A percentile compares a stretch with the other conserved stretches of the same genome.
phyloP scores from a whole-genome alignment of 2,329 filamentous ascomycete genomes.

The Neonectria magnoliae region DNA sequence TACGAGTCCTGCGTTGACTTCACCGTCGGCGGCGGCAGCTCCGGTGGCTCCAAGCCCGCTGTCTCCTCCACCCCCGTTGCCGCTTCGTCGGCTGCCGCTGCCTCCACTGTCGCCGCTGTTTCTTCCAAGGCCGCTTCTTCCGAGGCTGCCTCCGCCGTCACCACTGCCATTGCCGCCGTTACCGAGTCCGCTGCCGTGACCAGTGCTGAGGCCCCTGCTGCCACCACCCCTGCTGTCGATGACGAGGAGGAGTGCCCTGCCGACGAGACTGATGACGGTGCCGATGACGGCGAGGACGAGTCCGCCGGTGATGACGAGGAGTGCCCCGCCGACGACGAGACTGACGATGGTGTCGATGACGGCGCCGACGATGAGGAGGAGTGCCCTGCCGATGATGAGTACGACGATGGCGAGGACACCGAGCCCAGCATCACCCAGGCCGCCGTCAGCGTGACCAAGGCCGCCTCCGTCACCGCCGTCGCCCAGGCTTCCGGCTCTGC shows the following conservation, averaged over 20 bases:
- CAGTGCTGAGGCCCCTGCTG: constrained; percentile 15
- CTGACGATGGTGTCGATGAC: constrained; percentile 23
- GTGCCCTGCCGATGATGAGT: neutral
- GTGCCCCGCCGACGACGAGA: constrained; percentile 23
- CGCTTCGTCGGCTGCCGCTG: constrained; percentile 21
- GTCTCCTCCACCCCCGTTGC: constrained; percentile 15
- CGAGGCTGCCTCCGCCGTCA: constrained; percentile 21
- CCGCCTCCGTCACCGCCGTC: constrained; percentile 2
- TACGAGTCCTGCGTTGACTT: constrained; percentile 73
- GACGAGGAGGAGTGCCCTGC: constrained; percentile 34
- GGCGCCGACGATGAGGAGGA: constrained; percentile 24
- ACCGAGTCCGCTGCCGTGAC: neutral
- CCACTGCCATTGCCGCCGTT: constrained; percentile 17
- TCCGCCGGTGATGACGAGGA: constrained; percentile 32
- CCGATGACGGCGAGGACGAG: constrained; percentile 26
- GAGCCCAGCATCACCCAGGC: neutral
- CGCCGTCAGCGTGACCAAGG: neutral
- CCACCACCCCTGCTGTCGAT: constrained; percentile 13
- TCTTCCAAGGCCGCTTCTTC: neutral
- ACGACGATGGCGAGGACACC: constrained; percentile 13
- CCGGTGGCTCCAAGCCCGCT: constrained; percentile 13
- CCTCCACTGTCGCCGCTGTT: constrained; percentile 12
- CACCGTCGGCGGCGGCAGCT: constrained; percentile 31
- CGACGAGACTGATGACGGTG: constrained; percentile 23
- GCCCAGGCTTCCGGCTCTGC: constrained; percentile 9